phyloP scores from a whole-genome alignment of 441 rosid species.

The Rhodomyrtus psidioides region DNA sequence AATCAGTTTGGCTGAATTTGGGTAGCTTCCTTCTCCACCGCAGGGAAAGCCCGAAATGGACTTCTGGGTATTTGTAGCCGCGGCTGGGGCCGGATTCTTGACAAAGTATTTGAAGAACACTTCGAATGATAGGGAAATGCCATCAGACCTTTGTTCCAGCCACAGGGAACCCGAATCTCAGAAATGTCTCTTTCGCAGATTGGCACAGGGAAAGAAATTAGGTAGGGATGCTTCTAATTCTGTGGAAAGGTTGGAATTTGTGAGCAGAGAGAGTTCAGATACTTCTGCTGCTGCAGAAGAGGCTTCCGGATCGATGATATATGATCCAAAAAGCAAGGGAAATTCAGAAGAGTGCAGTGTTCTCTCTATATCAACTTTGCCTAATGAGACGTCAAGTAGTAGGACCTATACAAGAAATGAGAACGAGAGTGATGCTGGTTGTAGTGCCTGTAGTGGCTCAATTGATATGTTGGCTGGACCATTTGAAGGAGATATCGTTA shows the following conservation, averaged over 20 bases:
- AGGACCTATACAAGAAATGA: constrained; percentile 10
- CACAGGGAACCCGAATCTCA: constrained; percentile 20
- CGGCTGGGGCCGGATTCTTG: constrained; percentile 66
- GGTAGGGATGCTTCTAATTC: constrained; percentile 21
- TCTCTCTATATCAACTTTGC: constrained; percentile 15
- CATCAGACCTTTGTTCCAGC: constrained; percentile 20
- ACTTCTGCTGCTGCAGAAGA: constrained; percentile 20
- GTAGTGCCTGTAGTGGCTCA: neutral
- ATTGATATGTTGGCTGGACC: neutral
- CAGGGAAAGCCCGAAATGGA: constrained; percentile 41
- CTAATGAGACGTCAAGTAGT: constrained; percentile 9
- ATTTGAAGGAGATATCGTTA: neutral
- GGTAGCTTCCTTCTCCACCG: neutral
- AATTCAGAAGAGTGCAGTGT: constrained; percentile 13
- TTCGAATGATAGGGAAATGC: constrained; percentile 18
- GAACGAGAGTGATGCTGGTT: constrained; percentile 1
- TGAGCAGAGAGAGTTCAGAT: constrained; percentile 8
- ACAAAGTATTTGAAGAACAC: constrained; percentile 42
- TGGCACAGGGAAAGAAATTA: constrained; percentile 20
- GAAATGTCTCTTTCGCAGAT: constrained; percentile 9
- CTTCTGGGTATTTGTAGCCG: constrained; percentile 57
- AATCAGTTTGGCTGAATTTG: constrained; percentile 14
- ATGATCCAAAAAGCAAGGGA: constrained; percentile 9
- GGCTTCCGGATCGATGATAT: constrained; percentile 18
- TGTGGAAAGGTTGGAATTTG: neutral